Conservation (phyloP, 2,329 filamentous ascomycete species). For the Ascochyta clinopodiicola region DNA sequence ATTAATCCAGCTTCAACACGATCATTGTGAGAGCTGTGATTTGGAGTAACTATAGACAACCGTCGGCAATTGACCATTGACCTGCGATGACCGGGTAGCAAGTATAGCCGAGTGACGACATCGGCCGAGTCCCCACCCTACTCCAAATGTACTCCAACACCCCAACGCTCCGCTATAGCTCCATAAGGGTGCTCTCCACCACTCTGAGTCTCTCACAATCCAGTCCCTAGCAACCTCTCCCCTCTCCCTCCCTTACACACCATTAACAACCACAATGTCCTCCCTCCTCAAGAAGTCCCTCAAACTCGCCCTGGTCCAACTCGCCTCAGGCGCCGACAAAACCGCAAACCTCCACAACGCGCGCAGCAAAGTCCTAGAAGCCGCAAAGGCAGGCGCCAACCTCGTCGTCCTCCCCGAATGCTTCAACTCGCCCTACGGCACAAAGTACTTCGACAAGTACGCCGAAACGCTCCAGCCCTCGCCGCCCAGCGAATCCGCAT, state of each 20-base stretch:
- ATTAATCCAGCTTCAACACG: background rate
- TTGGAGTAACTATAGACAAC: background rate
- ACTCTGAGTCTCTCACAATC: too few relatives aligned
- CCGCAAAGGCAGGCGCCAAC: slow-evolving; percentile 75
- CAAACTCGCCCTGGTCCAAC: slow-evolving; percentile 58
- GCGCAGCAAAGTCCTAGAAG: slow-evolving; percentile 80
- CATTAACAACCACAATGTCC: slow-evolving; percentile 24
- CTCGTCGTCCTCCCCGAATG: slow-evolving; percentile 95
- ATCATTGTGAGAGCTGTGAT: background rate
- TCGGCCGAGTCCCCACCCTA: slow-evolving; percentile 2
- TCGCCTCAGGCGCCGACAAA: slow-evolving; percentile 71
- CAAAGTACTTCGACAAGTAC: slow-evolving; percentile 87
- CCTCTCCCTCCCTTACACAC: too few relatives aligned
- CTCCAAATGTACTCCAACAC: slow-evolving; percentile 16
- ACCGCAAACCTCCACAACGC: slow-evolving; percentile 81
- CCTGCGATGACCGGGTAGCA: background rate
- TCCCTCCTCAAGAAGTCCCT: slow-evolving; percentile 46
- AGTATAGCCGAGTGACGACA: slow-evolving; percentile 11
- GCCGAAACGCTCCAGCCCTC: slow-evolving; percentile 85
- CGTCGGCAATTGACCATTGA: slow-evolving; percentile 6
- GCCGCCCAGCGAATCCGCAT: slow-evolving; percentile 72
- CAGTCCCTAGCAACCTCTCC: background rate
- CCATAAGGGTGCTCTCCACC: slow-evolving; percentile 2
- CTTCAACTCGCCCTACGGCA: slow-evolving; percentile 98
- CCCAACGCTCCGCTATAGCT: background rate